These are phyloP conservation scores for Magnaporthales sp. DNA, from an alignment of 2,329 filamentous ascomycete genomes.

Conservation along the genomic window DNA sequence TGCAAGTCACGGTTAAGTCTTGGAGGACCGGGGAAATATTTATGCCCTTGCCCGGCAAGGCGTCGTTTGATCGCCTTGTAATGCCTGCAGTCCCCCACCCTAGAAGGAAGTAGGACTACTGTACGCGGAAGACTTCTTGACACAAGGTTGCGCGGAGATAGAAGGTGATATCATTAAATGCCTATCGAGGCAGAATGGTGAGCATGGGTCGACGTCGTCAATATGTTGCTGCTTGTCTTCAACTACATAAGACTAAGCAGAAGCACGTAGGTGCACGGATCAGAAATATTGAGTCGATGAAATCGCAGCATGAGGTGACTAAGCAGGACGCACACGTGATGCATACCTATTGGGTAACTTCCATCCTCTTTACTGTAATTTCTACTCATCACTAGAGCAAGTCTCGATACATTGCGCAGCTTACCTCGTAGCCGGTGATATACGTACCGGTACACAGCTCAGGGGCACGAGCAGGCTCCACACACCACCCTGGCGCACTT, in stretches of 20 bases:
- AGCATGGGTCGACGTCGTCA: not conserved
- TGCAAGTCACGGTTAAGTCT: slow-evolving; percentile 2
- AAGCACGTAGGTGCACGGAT: not conserved
- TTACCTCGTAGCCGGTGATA: not conserved
- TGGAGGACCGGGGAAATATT: not conserved
- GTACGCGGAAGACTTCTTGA: not conserved
- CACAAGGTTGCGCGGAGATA: not conserved
- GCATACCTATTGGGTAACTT: not conserved
- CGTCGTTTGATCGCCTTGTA: not conserved
- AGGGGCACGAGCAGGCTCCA: not conserved
- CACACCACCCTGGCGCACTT: not conserved
- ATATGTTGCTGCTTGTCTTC: not conserved
- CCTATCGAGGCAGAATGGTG: not conserved
- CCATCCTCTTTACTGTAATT: too few species aligned
- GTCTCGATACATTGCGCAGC: not conserved
- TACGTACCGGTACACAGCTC: not conserved
- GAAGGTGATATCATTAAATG: not conserved
- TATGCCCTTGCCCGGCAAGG: not conserved
- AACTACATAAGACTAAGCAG: not conserved
- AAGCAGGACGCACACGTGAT: too few species aligned
- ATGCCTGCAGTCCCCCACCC: not conserved
- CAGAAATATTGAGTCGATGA: not conserved
- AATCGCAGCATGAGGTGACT: too few species aligned
- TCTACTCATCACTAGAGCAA: not conserved
- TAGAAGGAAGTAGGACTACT: not conserved